Percentiles rank a stretch among this genome's conserved stretches.
Conservation (phyloP, 2,329 filamentous ascomycete species). For the Alternaria ethzedia region DNA sequence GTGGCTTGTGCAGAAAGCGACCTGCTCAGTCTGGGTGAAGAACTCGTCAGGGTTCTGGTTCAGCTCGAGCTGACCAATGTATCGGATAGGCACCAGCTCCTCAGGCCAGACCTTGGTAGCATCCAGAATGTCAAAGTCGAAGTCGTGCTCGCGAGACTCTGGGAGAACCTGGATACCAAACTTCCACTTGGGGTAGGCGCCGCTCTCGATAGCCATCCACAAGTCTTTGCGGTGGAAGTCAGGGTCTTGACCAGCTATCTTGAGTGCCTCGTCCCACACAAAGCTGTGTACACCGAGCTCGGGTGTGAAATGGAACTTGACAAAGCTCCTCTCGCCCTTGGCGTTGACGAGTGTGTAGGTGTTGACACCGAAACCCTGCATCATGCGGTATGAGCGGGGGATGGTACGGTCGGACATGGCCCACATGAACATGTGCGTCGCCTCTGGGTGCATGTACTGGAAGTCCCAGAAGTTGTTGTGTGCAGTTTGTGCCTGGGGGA, state of each 20-base stretch:
- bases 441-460: constrained; percentile 67
- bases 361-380: constrained; percentile 86
- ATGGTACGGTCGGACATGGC: constrained; percentile 76
- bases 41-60: constrained; percentile 83
- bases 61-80: constrained; percentile 79
- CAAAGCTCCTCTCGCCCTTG: constrained; percentile 72
- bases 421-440: constrained; percentile 83
- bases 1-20: constrained; percentile 81
- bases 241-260: constrained; percentile 68
- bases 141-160: constrained; percentile 74
- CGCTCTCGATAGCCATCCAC: constrained; percentile 73
- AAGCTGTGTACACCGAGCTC: constrained; percentile 77
- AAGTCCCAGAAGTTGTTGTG: constrained; percentile 85
- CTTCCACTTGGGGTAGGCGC: constrained; percentile 76
- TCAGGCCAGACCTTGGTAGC: constrained; percentile 88
- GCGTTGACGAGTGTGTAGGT: constrained; percentile 74
- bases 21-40: constrained; percentile 83
- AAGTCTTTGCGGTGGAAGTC: constrained; percentile 85
- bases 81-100: constrained; percentile 74
- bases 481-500: constrained; percentile 73
- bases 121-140: constrained; percentile 85
- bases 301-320: constrained; percentile 80
- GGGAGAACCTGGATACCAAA: constrained; percentile 82
- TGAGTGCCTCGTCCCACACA: constrained; percentile 80
- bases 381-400: constrained; percentile 79